A percentile compares a stretch with the other conserved stretches of the same genome.
Conservation (phyloP, 2,329 filamentous ascomycete genomes). For the Penicillium fuscoglaucum region DNA sequence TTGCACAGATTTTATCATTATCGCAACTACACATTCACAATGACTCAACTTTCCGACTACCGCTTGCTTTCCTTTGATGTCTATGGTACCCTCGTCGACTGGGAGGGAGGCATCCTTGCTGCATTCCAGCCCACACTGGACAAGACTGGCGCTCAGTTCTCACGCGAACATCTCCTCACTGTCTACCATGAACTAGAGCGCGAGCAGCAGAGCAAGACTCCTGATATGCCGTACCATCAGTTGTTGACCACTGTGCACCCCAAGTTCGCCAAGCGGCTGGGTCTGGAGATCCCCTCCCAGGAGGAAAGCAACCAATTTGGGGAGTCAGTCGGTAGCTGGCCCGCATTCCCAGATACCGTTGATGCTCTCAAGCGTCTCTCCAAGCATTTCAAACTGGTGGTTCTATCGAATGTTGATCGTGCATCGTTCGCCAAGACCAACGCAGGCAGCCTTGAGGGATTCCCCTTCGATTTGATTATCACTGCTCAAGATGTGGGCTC, state of each 20-base stretch:
- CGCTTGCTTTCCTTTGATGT: conserved; percentile 69
- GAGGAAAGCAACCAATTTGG: conserved; percentile 49
- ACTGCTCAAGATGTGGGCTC: conserved; percentile 69
- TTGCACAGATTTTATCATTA: too few relatives aligned
- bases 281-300: conserved; percentile 5
- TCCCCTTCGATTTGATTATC: conserved; percentile 61
- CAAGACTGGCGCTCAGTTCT: conserved; percentile 40
- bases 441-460: conserved; percentile 50
- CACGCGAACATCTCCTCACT: conserved; percentile 14
- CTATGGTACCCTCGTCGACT: conserved; percentile 77
- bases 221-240: conserved; percentile 58
- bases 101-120: conserved; percentile 63
- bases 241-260: conserved; percentile 53
- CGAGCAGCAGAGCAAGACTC: conserved; percentile 54
- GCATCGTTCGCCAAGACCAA: conserved; percentile 51
- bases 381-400: conserved; percentile 55
- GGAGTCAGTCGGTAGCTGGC: conserved; percentile 51
- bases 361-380: conserved; percentile 51
- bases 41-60: conserved; percentile 37
- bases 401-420: conserved; percentile 58
- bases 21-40: too few relatives aligned
- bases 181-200: conserved; percentile 35
- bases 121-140: conserved; percentile 49
- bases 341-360: conserved; percentile 58
- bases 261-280: conserved; percentile 30